phyloP scores from a whole-genome alignment of 2,329 filamentous ascomycete species.

The Cercospora nicotianae region DNA sequence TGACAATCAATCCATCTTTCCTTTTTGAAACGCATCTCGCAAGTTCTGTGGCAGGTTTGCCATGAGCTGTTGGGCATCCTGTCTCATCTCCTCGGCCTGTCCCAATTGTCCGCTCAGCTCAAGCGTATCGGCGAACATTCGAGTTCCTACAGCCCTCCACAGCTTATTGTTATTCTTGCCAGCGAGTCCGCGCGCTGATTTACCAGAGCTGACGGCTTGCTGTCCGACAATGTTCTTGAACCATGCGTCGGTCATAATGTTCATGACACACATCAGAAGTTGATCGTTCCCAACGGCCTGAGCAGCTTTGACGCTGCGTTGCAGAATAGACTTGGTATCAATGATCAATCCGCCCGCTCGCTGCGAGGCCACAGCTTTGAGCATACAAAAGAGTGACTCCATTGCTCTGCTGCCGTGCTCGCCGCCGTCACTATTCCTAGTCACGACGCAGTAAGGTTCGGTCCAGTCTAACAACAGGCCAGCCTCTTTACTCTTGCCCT shows the following conservation, averaged over 20 bases:
- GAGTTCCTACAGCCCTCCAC: conserved; percentile 67
- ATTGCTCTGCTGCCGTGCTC: conserved; percentile 74
- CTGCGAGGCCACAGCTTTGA: conserved; percentile 59
- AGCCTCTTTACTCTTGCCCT: conserved; percentile 50
- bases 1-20: background rate
- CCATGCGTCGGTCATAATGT: conserved; percentile 79
- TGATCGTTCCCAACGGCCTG: conserved; percentile 72
- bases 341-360: conserved; percentile 61
- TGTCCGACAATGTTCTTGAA: conserved; percentile 77
- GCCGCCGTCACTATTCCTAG: conserved; percentile 65
- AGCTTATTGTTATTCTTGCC: conserved; percentile 44
- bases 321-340: conserved; percentile 75
- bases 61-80: conserved; percentile 28
- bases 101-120: conserved; percentile 62
- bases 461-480: conserved; percentile 64
- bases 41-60: conserved; percentile 26
- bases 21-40: conserved; percentile 18
- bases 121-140: conserved; percentile 73
- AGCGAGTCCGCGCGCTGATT: conserved; percentile 54
- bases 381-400: conserved; percentile 72
- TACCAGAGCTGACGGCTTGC: conserved; percentile 54
- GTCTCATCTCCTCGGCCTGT: conserved; percentile 32
- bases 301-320: conserved; percentile 68
- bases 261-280: conserved; percentile 78
- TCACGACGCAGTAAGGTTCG: conserved; percentile 65